phyloP scores from a whole-genome alignment of 805 yeast species.

The Ogataea salicorniae region DNA sequence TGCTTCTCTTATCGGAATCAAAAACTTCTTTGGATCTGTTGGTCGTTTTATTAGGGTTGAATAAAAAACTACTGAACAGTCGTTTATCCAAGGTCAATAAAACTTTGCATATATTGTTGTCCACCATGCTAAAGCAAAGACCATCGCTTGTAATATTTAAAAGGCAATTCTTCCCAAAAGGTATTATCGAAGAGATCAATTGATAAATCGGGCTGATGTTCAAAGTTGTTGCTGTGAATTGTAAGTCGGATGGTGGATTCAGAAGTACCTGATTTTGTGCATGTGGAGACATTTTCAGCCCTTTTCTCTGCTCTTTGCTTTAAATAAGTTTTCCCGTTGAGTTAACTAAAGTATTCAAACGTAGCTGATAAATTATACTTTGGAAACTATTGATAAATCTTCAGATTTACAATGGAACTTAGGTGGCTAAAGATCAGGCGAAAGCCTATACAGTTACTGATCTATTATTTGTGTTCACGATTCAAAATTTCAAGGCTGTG shows the following conservation, averaged over 20 bases:
- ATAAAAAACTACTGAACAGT: conserved; percentile 32
- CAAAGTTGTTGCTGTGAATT: conserved; percentile 25
- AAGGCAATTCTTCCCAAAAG: conserved; percentile 28
- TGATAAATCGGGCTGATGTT: conserved; percentile 24
- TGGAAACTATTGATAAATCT: no score
- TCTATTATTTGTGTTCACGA: no score
- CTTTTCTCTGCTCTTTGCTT: no score
- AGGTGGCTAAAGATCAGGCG: no score
- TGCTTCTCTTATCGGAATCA: conserved; percentile 9
- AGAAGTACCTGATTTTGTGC: background rate
- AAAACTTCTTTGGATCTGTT: conserved; percentile 1
- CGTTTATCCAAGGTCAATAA: conserved; percentile 34
- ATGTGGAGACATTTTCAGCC: no score
- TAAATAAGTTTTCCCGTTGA: no score
- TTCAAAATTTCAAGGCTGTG: no score
- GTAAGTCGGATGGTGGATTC: conserved; percentile 9
- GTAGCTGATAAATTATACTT: no score
- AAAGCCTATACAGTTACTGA: no score
- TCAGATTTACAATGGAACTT: no score
- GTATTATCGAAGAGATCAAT: conserved; percentile 22
- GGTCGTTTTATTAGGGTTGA: conserved; percentile 9
- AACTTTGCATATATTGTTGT: conserved; percentile 37
- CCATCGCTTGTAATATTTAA: conserved; percentile 44
- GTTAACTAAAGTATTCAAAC: no score
- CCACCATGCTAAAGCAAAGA: conserved; percentile 44